Conservation (phyloP, 2,329 filamentous ascomycete genomes). For the Penicillium sp. region DNA sequence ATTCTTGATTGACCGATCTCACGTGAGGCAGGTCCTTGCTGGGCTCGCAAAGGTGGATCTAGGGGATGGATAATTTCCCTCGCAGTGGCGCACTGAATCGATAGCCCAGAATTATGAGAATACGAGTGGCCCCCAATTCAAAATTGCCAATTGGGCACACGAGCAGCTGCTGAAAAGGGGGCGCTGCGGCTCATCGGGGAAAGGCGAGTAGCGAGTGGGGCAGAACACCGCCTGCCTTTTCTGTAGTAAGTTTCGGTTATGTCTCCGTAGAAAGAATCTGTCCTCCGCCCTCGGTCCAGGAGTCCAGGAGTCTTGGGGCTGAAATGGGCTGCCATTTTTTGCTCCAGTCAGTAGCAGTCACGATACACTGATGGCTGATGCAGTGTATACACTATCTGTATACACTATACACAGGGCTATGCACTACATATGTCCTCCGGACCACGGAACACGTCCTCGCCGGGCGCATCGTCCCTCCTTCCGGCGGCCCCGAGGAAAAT, state of each 20-base stretch:
- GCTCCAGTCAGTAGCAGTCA: background rate
- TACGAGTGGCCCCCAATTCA: background rate
- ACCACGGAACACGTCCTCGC: background rate
- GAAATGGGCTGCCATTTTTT: background rate
- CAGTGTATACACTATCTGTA: no score
- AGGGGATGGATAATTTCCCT: background rate
- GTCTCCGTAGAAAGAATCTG: background rate
- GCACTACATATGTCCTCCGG: background rate
- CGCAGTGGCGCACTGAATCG: background rate
- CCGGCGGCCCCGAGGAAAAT: background rate
- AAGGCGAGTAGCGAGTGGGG: background rate
- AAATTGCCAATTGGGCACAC: background rate
- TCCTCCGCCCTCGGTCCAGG: background rate
- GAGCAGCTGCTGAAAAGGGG: slow-evolving; percentile 4
- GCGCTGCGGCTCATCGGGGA: background rate
- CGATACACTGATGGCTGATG: no score
- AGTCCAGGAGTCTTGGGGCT: background rate
- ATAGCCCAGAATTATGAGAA: background rate
- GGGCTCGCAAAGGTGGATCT: background rate
- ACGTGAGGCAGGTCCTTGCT: background rate
- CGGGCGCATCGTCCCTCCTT: background rate
- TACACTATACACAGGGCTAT: no score
- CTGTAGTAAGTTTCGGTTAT: background rate
- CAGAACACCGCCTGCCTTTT: background rate
- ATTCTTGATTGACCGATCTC: background rate